Base-by-base conservation (phyloP, 2,329 filamentous ascomycete species). In the Sphaerulina musiva region DNA sequence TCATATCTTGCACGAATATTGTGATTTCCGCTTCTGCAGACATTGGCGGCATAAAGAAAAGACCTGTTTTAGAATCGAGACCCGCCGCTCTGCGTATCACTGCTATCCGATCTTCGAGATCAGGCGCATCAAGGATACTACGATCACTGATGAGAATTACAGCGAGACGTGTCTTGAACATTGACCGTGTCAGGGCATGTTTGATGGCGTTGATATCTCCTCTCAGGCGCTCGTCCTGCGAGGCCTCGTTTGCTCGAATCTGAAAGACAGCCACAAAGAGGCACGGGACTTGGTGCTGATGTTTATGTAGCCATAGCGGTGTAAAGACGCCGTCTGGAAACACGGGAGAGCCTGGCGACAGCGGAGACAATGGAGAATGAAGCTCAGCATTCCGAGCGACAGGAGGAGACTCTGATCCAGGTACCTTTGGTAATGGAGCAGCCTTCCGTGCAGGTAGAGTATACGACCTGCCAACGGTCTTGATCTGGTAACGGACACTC, bases 291-390 rank as follows among this genome's bases (percentile, higher is more conserved):
- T 89, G 76, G 48, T 86, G 77, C 67, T 95, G 91, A 69, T 97
- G 92, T 69, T 97, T 98, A 56, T 82, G 81, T 51, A 95, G 77
- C 92, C 92, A 98, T 57, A 81, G 73, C 17, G 85, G 79, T 56
- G 90, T 83, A 68, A 96, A 83, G 55, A 96, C 76, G 4, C 92
- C 93, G 72, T 97, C 93, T 6, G 92, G 91, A 67, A 93, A 97
- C 2, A 95, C 79, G 2, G 83, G 77, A 6, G 92, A 95, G 6
- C 80, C 80, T 3, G 91, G 90, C 39, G 87, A 93, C 31, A 97
- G 78, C 0, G 92, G 93, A 2, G 93, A 97, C 61, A 95, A 83
- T 1, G 91, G 89, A 10, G 93, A 97, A 70, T 97, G 92, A 4
- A 95, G 74, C n/a, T 83, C 75, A 55, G 72, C 73, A 49, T 57